A percentile compares a stretch with the other conserved stretches of the same genome.
phyloP scores from a whole-genome alignment of 1,284 basidiomycete genomes.

The Mrakiaceae sp. region DNA sequence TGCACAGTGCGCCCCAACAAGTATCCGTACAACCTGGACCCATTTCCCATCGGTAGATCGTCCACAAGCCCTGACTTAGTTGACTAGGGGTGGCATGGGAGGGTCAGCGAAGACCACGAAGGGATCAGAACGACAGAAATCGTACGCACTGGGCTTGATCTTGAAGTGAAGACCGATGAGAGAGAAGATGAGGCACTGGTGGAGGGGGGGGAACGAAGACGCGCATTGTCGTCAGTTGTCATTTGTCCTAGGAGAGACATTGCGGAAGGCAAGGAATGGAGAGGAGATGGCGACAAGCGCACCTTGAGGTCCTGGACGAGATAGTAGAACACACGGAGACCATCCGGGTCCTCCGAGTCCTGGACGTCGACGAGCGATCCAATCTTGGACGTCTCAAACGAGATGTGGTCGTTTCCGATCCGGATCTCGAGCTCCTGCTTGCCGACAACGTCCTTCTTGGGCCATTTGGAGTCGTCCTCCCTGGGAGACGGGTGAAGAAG shows the following conservation, averaged over 20 bases:
- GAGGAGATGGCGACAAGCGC: neutral
- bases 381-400: conserved; percentile 98
- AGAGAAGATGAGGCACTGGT: conserved; percentile 90
- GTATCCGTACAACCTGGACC: too few relatives aligned
- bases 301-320: conserved; percentile 95
- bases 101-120: neutral
- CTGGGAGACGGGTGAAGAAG: conserved; percentile 38
- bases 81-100: too few relatives aligned
- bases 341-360: conserved; percentile 94
- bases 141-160: conserved; percentile 73
- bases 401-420: conserved; percentile 88
- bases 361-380: conserved; percentile 93
- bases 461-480: conserved; percentile 97
- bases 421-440: conserved; percentile 95
- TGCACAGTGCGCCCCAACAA: too few relatives aligned
- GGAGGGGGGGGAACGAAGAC: neutral
- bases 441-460: conserved; percentile 95
- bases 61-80: too few relatives aligned
- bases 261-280: conserved; percentile 4
- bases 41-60: too few relatives aligned
- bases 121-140: neutral
- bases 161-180: conserved; percentile 98
- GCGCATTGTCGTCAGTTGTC: neutral
- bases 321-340: conserved; percentile 97
- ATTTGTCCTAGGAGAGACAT: neutral